A percentile compares a stretch with the other conserved stretches of the same genome.
phyloP scores from a whole-genome alignment of 129 eudicot genomes.

The Centrapalus pauciflorus region DNA sequence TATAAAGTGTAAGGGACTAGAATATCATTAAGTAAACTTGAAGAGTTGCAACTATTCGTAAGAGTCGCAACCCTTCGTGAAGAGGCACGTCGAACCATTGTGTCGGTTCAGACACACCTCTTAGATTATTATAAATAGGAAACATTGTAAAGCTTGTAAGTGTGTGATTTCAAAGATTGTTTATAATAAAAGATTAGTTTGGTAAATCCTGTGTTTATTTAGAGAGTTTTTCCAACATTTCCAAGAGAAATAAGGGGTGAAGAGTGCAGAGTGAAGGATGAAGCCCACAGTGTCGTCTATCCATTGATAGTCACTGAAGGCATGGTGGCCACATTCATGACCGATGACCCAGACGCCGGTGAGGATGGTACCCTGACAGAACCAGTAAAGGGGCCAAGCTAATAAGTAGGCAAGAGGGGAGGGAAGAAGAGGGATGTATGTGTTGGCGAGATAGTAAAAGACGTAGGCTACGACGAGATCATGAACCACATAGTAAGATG shows the following conservation, averaged over 20 bases:
- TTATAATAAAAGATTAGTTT: no score
- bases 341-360: constrained; percentile 21
- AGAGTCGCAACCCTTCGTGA: no score
- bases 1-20: no score
- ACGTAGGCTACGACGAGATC: constrained; percentile 8
- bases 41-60: no score
- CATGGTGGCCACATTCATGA: constrained; percentile 30
- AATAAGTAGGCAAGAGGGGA: constrained; percentile 8
- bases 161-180: no score
- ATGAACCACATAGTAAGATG: constrained; percentile 4
- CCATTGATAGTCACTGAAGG: constrained; percentile 21
- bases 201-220: no score
- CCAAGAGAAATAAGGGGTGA: constrained; percentile 18
- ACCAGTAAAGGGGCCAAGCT: constrained; percentile 23
- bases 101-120: no score
- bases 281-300: constrained; percentile 17
- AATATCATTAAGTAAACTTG: no score
- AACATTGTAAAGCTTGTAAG: no score
- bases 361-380: constrained; percentile 18
- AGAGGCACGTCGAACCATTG: no score
- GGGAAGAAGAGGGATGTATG: constrained; percentile 19
- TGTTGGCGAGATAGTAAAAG: constrained; percentile 17
- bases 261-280: constrained; percentile 13
- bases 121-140: no score
- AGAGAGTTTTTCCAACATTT: no score